Evolutionary conservation across 2,329 filamentous ascomycete genomes (phyloP).

Genomic region (Fusarium lateritium): DNA sequence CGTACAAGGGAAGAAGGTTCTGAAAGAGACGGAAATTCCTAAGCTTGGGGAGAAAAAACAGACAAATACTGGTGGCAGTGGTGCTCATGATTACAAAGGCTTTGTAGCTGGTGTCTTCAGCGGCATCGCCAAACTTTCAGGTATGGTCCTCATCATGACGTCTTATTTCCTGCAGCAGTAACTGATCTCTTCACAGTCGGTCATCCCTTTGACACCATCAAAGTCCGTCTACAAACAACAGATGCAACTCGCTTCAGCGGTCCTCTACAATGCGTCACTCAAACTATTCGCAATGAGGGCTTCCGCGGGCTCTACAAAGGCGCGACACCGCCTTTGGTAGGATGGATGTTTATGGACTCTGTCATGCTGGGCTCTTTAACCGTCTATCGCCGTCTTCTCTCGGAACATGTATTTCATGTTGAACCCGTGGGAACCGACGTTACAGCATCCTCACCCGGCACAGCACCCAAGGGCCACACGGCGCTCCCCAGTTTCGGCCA

Average conservation of each 20-base stretch:
- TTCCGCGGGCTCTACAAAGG: constrained; percentile 92
- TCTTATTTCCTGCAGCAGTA: not conserved
- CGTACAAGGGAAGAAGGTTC: constrained; percentile 25
- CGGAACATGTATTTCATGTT: constrained; percentile 82
- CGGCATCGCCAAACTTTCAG: constrained; percentile 89
- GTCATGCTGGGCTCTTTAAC: constrained; percentile 93
- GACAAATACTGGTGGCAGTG: constrained; percentile 15
- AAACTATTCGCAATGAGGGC: constrained; percentile 90
- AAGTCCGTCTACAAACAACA: constrained; percentile 94
- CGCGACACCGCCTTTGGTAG: constrained; percentile 89
- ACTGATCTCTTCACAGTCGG: constrained; percentile 62
- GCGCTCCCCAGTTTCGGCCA: constrained; percentile 84
- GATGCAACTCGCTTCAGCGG: constrained; percentile 83
- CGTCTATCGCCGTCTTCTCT: constrained; percentile 87
- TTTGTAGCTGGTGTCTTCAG: constrained; percentile 98
- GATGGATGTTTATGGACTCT: constrained; percentile 99
- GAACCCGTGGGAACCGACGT: constrained; percentile 39
- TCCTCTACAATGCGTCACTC: constrained; percentile 85
- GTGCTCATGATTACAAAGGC: constrained; percentile 81
- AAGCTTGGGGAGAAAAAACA: constrained; percentile 15
- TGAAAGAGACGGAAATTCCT: constrained; percentile 3
- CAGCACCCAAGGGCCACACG: constrained; percentile 24
- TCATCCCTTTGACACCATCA: constrained; percentile 93
- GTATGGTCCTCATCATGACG: constrained; percentile 61
- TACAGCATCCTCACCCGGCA: constrained; percentile 22